These are phyloP conservation scores for Apophysomyces ossiformis DNA, from an alignment of 371 early-diverging fungal genomes.

Conservation along the genomic window DNA sequence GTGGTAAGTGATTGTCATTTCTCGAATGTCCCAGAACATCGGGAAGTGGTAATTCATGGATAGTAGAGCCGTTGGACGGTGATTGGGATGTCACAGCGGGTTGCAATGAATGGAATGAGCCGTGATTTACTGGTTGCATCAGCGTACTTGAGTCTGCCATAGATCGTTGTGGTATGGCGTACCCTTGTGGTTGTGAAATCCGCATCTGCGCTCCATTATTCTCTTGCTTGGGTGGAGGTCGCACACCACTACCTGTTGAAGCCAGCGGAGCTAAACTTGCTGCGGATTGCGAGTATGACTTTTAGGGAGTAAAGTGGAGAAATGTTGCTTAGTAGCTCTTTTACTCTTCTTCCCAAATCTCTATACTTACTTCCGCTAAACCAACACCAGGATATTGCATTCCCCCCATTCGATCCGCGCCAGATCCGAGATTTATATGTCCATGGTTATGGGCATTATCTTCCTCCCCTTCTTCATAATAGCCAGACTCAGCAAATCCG, in stretches of 20 bases:
- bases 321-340: background rate
- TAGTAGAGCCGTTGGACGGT: background rate
- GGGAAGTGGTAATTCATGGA: constrained; percentile 1
- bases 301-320: background rate
- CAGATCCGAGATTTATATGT: constrained; percentile 7
- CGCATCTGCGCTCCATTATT: constrained; percentile 8
- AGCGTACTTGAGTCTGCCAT: constrained; percentile 8
- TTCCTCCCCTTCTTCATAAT: constrained; percentile 42
- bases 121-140: constrained; percentile 11
- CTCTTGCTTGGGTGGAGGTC: constrained; percentile 1
- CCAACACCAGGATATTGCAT: constrained; percentile 40
- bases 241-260: constrained; percentile 28
- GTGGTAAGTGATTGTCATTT: constrained; percentile 35
- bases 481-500: constrained; percentile 52
- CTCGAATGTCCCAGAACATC: background rate
- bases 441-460: constrained; percentile 24
- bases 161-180: constrained; percentile 11
- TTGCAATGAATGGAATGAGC: constrained; percentile 19
- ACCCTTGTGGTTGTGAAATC: constrained; percentile 20
- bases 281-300: constrained; percentile 27
- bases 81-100: constrained; percentile 4
- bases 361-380: constrained; percentile 3
- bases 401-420: constrained; percentile 17
- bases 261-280: constrained; percentile 55
- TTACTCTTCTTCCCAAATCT: background rate